These are phyloP conservation scores for Trichosporon ovoides DNA, from an alignment of 1,284 basidiomycete genomes.

Conservation along the genomic window DNA sequence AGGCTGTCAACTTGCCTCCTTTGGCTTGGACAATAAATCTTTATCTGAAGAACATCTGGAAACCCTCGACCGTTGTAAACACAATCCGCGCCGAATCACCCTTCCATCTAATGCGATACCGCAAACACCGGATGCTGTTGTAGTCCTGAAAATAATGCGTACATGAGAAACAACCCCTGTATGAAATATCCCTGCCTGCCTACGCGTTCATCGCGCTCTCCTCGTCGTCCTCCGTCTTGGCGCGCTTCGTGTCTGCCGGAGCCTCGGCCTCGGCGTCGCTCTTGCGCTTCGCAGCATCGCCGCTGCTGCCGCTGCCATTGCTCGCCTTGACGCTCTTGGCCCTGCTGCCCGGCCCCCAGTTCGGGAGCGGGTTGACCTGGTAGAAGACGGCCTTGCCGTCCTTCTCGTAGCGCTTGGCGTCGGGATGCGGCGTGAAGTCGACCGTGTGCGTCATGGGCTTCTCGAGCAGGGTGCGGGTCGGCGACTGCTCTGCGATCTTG, in stretches of 20 bases:
- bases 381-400: slow-evolving; percentile 73
- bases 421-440: slow-evolving; percentile 68
- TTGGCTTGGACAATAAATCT: no score
- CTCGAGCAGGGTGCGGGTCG: slow-evolving; percentile 59
- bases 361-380: slow-evolving; percentile 79
- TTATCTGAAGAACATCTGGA: no score
- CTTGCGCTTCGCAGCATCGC: slow-evolving; percentile 21
- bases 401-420: slow-evolving; percentile 54
- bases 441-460: slow-evolving; percentile 64
- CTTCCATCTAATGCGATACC: no score
- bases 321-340: slow-evolving; percentile 24
- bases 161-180: no score
- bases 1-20: neutral
- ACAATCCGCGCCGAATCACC: no score
- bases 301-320: slow-evolving; percentile 8
- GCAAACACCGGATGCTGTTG: no score
- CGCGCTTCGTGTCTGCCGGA: slow-evolving; percentile 7
- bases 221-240: slow-evolving; percentile 16
- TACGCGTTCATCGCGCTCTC: slow-evolving; percentile 22
- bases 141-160: no score
- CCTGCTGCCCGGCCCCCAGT: slow-evolving; percentile 75
- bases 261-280: slow-evolving; percentile 2
- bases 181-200: neutral
- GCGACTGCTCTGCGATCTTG: slow-evolving; percentile 66
- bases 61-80: no score